Evolutionary conservation across 371 early-diverging fungal species (phyloP).

Genomic region (Dentiscutata heterogama): DNA sequence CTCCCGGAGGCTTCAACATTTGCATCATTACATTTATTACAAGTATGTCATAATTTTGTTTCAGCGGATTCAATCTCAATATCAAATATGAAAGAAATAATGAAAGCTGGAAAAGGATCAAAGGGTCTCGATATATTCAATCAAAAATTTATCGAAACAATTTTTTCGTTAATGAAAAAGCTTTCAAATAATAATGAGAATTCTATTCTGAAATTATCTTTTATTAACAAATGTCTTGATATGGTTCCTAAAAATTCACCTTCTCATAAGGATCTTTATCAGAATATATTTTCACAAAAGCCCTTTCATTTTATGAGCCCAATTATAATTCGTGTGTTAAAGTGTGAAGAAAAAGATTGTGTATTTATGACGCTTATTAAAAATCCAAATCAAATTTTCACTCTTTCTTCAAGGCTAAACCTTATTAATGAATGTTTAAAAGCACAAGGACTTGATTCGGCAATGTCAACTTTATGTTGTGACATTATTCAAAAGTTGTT

Average conservation of each 20-base stretch:
- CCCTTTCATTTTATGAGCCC: conserved; percentile 36
- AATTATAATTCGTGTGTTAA: conserved; percentile 14
- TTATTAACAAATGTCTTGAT: conserved; percentile 12
- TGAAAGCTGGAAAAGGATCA: not conserved
- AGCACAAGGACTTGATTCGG: not conserved
- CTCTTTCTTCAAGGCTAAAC: conserved; percentile 22
- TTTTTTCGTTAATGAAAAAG: not conserved
- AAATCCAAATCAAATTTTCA: not conserved
- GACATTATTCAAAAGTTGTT: conserved; percentile 40
- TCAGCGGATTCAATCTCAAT: not conserved
- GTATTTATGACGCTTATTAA: conserved; percentile 9
- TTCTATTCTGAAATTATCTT: not conserved
- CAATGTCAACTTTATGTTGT: conserved; percentile 36
- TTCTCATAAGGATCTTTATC: conserved; percentile 24
- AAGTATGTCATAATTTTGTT: conserved; percentile 30
- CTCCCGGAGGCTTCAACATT: not conserved
- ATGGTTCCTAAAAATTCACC: conserved; percentile 1
- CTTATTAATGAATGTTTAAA: conserved; percentile 31
- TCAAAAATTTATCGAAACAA: not conserved
- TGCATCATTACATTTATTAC: not conserved
- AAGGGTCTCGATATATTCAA: not conserved
- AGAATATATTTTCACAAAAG: not conserved
- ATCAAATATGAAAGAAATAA: not conserved
- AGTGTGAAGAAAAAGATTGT: not conserved
- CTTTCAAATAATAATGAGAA: not conserved